Evolutionary conservation across 495 filamentous ascomycete genomes (phyloP).

Genomic region (Neurospora tetraspora): DNA sequence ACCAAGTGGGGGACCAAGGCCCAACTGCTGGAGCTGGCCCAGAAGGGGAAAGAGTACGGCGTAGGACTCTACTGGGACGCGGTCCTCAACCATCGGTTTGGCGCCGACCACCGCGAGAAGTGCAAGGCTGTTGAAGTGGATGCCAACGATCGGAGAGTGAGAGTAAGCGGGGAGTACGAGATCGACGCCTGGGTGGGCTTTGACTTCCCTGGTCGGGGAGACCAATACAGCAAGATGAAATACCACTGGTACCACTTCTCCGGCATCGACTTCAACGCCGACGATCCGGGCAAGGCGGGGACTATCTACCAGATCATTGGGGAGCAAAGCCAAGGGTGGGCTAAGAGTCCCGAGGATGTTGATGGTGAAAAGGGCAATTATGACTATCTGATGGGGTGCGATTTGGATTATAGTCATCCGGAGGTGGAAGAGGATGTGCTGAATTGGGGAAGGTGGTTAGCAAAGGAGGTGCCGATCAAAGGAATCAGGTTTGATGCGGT

Average conservation of each 20-base stretch:
- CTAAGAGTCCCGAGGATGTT: slow-evolving; percentile 39
- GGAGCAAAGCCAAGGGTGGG: slow-evolving; percentile 52
- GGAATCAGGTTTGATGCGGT: slow-evolving; percentile 69
- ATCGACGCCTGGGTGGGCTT: slow-evolving; percentile 62
- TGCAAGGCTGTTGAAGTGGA: slow-evolving; percentile 54
- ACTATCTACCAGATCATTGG: slow-evolving; percentile 57
- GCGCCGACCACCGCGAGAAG: slow-evolving; percentile 52
- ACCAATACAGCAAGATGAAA: slow-evolving; percentile 49
- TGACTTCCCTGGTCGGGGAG: slow-evolving; percentile 51
- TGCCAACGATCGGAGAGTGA: slow-evolving; percentile 44
- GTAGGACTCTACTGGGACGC: slow-evolving; percentile 64
- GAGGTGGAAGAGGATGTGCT: slow-evolving; percentile 56
- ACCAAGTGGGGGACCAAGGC: slow-evolving; percentile 68
- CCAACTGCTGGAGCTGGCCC: slow-evolving; percentile 46
- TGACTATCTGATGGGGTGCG: slow-evolving; percentile 48
- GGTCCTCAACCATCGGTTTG: slow-evolving; percentile 69
- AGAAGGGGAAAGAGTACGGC: slow-evolving; percentile 38
- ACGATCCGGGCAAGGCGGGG: slow-evolving; percentile 40
- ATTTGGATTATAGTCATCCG: slow-evolving; percentile 56
- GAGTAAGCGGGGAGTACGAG: slow-evolving; percentile 49
- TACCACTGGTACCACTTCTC: slow-evolving; percentile 65
- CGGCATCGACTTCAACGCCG: slow-evolving; percentile 58
- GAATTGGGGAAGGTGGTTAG: slow-evolving; percentile 59
- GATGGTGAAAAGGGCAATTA: slow-evolving; percentile 60
- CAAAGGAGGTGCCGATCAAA: slow-evolving; percentile 43